phyloP scores from a whole-genome alignment of 2,329 filamentous ascomycete species.

The Fusarium anthophilum region DNA sequence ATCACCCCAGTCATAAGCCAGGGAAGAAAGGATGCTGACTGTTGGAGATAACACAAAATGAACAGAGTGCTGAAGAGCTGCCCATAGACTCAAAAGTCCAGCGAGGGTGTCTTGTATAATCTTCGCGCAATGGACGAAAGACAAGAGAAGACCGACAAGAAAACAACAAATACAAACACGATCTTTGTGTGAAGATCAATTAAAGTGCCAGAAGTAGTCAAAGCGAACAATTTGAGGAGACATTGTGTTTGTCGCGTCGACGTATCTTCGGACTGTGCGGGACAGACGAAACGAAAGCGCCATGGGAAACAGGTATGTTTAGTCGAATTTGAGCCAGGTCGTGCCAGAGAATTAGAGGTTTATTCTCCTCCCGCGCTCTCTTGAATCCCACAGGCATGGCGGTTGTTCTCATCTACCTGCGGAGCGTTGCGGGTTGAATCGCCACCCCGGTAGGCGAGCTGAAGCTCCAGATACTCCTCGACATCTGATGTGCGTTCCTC shows the following conservation, averaged over 20 bases:
- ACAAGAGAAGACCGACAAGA: not conserved
- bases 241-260: no score
- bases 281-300: not conserved
- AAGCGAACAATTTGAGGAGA: not conserved
- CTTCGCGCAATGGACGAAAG: not conserved
- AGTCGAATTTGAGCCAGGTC: not conserved
- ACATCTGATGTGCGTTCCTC: not conserved
- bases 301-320: not conserved
- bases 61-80: not conserved
- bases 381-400: not conserved
- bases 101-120: not conserved
- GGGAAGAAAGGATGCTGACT: not conserved
- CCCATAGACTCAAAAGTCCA: not conserved
- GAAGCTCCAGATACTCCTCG: not conserved
- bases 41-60: not conserved
- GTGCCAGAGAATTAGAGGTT: rapidly evolving
- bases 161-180: not conserved
- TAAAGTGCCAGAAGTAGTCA: not conserved
- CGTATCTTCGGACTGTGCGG: not conserved
- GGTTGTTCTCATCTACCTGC: not conserved
- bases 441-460: not conserved
- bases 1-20: no score
- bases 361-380: not conserved
- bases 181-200: no score
- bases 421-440: not conserved